Evolutionary conservation across 306 rosid species (phyloP), one percentile per base, ranked within the genome.

Genomic region (Trifolium pratense): DNA sequence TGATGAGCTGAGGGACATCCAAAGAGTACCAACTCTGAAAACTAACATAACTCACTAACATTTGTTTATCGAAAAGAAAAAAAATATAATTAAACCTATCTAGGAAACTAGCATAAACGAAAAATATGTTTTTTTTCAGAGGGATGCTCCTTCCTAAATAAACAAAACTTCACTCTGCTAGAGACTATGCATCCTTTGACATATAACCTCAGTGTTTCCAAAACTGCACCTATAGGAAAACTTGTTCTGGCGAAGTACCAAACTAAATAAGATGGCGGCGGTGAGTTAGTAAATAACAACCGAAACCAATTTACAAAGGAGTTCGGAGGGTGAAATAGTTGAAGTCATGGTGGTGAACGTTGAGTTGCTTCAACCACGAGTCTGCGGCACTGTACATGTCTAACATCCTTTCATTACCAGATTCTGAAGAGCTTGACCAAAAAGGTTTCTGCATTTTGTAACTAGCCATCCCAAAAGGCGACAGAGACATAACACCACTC

Each of bases 331-430:
- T 60, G 81, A 89, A 91, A 29, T 79, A 89, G 84, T 87, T 83
- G 79, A 87, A 91, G 86, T 91, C 97, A 57, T 83, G 90, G 71
- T 91, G 97, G 26, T 71, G 18, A 14, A 49, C 53, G 11, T 76
- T 75, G 52, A 87, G 90, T 70, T 89, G 92, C 79, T 87, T 91
- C 84, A 91, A 49, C 97, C 97, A 89, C 6, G 89, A 91, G 31
- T 86, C 91, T 3, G 97, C 91, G 17, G 91, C 86, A 14, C 64
- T 76, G 68, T 71, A 56, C 72, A 91, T 77, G 68, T 73, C 60
- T 0, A 26, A 13, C 16, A 86, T 25, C 70, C 68, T 76, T 48
- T 72, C 83, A 4, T 57, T 31, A 29, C 81, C 84, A n/a, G 32
- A 66, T 6, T 40, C 32, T 0, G 85, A 48, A 10, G 83, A 56